Evolutionary conservation across 192 early-diverging fungal species (phyloP), one percentile per base, ranked within the genome.

Genomic region (Backusella circina): DNA sequence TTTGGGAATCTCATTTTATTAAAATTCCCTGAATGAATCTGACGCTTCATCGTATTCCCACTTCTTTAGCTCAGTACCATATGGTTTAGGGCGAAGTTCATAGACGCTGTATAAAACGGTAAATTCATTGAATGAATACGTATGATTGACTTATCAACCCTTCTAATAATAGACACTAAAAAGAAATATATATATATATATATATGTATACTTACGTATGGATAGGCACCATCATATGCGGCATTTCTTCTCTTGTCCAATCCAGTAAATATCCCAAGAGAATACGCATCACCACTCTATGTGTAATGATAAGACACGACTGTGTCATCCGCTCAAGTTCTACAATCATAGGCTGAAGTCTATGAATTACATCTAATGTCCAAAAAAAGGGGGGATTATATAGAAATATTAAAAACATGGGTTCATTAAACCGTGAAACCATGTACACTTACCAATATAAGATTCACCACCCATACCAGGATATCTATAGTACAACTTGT

Each of bases 391-490:
- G n/a, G n/a, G 2, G 4, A 15, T 30, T 16, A 16, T 31, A 8
- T 35, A 67, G 5, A 26, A 7, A n/a, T 67, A 67, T 67, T 67
- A 67, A 31, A 67, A 33, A 5, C n/a, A n/a, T n/a, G 18, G 26
- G 4, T 61, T 26, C 9, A 61, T 61, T 28, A 61, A 61, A 12
- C 13, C 13, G 51, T 57, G 9, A 26, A 23, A 57, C n/a, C 23
- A 21, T 57, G 26, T 61, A 61, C 12, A 67, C 18, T 67, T 67
- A 67, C 65, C 65, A 9, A 91, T 72, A 73, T 97, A 97, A 10
- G 92, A 94, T 84, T 99, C 97, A 47, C 97, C 97, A 39, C 97
- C 97, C 70, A 95, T 91, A 9, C 97, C 97, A 15, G 97, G 97
- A 81, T 98, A 99, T 28, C 97, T 89, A 70, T 97, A 98, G 79